These are phyloP conservation scores for Cytospora leucostoma DNA, from an alignment of 2,329 filamentous ascomycete species.

Conservation along the genomic window DNA sequence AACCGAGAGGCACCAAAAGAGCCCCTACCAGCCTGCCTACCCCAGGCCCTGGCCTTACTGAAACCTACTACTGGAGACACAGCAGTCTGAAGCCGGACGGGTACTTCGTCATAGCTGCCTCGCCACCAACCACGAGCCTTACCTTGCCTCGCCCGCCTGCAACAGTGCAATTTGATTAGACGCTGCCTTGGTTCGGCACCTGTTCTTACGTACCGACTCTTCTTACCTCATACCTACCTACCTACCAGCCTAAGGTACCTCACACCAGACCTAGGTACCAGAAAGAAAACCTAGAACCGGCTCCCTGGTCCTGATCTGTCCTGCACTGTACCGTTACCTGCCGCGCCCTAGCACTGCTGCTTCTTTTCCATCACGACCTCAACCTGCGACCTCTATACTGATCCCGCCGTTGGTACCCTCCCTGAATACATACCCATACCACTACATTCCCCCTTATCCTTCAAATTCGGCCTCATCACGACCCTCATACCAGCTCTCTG, in stretches of 20 bases:
- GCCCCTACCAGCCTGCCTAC: not conserved
- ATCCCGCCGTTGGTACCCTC: not conserved
- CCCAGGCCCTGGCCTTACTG: not conserved
- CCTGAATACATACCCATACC: not conserved
- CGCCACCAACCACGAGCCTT: slow-evolving; percentile 19
- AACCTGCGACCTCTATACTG: not conserved
- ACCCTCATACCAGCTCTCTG: not conserved
- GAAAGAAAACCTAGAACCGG: not conserved
- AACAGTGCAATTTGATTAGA: slow-evolving; percentile 14
- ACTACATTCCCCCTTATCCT: not conserved
- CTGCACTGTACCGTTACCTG: not conserved
- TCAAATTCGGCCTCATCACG: not conserved
- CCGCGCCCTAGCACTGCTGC: not conserved
- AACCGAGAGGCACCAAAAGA: not conserved
- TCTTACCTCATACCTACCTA: slow-evolving; percentile 18
- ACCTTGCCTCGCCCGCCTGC: slow-evolving; percentile 16
- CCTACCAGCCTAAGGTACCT: slow-evolving; percentile 1
- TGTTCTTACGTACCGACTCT: slow-evolving; percentile 5
- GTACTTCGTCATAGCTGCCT: slow-evolving; percentile 24
- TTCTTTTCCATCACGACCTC: slow-evolving; percentile 2
- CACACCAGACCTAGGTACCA: not conserved
- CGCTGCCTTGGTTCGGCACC: slow-evolving; percentile 7
- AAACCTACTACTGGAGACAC: not conserved
- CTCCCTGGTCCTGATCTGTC: not conserved
- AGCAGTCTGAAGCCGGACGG: not conserved